A percentile compares a stretch with the other conserved stretches of the same genome.
Evolutionary conservation across 2,329 filamentous ascomycete species (phyloP).

Genomic region (Emmonsia crescens): DNA sequence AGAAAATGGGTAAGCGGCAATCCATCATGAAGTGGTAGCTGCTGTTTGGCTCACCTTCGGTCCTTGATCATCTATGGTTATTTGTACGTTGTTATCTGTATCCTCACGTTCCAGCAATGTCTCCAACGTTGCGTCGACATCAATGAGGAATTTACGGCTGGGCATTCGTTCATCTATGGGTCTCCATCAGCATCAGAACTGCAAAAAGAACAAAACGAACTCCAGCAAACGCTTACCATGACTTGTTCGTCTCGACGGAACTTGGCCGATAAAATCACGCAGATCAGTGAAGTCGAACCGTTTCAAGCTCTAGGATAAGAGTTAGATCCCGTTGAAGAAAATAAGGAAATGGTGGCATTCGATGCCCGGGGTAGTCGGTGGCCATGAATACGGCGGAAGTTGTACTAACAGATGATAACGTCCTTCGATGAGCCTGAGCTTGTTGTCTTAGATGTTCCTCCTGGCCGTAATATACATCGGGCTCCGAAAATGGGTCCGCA

Average conservation of each 20-base stretch:
- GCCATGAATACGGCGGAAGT: not conserved
- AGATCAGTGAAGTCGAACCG: slow-evolving; percentile 28
- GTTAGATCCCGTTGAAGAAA: not conserved
- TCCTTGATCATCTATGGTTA: slow-evolving; percentile 90
- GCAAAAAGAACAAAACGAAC: not conserved
- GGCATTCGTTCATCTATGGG: slow-evolving; percentile 59
- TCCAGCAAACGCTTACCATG: slow-evolving; percentile 27
- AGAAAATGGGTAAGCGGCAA: slow-evolving; percentile 17
- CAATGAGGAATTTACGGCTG: slow-evolving; percentile 71
- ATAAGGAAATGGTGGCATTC: not conserved
- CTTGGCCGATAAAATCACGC: slow-evolving; percentile 23
- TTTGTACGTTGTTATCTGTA: slow-evolving; percentile 88
- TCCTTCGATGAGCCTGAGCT: slow-evolving; percentile 3
- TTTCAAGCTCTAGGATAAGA: slow-evolving; percentile 23
- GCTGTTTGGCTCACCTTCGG: slow-evolving; percentile 58
- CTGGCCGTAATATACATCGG: slow-evolving; percentile 50
- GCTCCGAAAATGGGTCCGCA: slow-evolving; percentile 47
- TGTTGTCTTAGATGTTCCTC: slow-evolving; percentile 24
- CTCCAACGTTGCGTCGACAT: slow-evolving; percentile 74
- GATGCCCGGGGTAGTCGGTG: not conserved
- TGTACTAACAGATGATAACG: slow-evolving; percentile 1
- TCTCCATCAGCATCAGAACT: slow-evolving; percentile 11
- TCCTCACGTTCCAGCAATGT: slow-evolving; percentile 76
- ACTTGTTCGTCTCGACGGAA: slow-evolving; percentile 32
- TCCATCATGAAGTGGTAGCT: not conserved